Evolutionary conservation across 2,329 filamentous ascomycete species (phyloP), one percentile per base, ranked within the genome.

Genomic region (Colletotrichum sp.): DNA sequence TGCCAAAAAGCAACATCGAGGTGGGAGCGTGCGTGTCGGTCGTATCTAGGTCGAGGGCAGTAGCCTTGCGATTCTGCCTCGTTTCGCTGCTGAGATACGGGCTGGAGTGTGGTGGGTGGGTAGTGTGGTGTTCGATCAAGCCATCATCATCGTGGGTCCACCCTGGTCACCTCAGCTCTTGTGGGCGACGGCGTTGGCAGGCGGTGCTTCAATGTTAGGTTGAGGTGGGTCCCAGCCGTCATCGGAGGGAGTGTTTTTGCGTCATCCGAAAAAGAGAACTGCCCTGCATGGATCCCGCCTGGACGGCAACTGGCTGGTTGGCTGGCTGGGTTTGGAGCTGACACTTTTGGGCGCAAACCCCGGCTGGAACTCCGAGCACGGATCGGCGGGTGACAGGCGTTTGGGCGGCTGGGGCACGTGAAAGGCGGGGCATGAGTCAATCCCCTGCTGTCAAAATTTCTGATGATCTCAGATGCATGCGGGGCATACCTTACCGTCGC

Each of bases 401-500:
- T 36, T 13, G 4, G n/a, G 25, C 25, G 11, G n/a, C 49, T 29
- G 30, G 63, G 30, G 61, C 75, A 77, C 75, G 75, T 77, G 75
- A 75, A 77, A 77, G 67, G 75, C 67, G 75, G 75, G 75, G 75
- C 72, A 75, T 44, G 36, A 75, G 61, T 66, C 61, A 75, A 71
- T 62, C 71, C 71, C 71, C 52, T 77, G 75, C 66, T 62, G 65
- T 64, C 72, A 75, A 75, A 76, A 75, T 36, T 63, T 77, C 72
- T 71, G 71, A 77, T 77, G 75, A 77, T 77, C 75, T 77, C 66
- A 76, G 75, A 71, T 71, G 72, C 61, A 77, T 77, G 75, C 75
- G 75, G 75, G 75, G 75, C 75, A 52, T 52, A 52, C n/a, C 63
- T 22, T 52, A 52, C n/a, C 67, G 72, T 73, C 22, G 29, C 19